These are phyloP conservation scores for Ceratocystis cubensis DNA, from an alignment of 2,329 filamentous ascomycete genomes.

Conservation along the genomic window DNA sequence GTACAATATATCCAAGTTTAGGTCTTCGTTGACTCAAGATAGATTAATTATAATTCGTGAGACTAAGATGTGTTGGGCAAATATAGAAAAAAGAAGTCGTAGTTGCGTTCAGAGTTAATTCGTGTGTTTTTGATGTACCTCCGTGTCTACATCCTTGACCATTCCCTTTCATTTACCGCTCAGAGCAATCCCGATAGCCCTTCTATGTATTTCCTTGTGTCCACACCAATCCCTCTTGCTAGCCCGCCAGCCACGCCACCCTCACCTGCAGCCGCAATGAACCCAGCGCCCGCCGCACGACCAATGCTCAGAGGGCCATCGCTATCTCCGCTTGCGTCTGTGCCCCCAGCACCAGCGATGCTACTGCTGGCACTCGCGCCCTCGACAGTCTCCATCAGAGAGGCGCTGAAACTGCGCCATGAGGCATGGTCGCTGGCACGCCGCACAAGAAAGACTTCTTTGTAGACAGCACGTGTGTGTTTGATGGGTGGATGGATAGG, in stretches of 20 bases:
- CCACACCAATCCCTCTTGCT: constrained; percentile 62
- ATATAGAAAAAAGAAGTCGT: too few relatives aligned
- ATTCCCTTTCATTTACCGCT: too few relatives aligned
- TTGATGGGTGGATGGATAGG: not conserved
- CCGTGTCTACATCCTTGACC: too few relatives aligned
- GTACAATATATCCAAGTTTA: too few relatives aligned
- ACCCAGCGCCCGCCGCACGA: not conserved
- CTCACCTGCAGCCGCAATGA: constrained; percentile 2
- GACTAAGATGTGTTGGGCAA: too few relatives aligned
- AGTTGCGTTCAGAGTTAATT: too few relatives aligned
- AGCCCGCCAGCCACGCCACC: constrained; percentile 38
- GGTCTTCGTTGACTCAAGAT: too few relatives aligned
- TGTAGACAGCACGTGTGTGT: constrained; percentile 28
- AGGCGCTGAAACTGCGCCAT: constrained; percentile 29
- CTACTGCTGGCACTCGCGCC: constrained; percentile 21
- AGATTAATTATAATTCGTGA: too few relatives aligned
- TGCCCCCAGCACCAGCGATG: not conserved
- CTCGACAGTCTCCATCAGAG: constrained; percentile 27
- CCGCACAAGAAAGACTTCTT: constrained; percentile 51
- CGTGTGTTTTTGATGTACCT: too few relatives aligned
- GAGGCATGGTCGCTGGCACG: constrained; percentile 44
- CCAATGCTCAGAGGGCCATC: constrained; percentile 31
- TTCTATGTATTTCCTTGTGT: constrained; percentile 64
- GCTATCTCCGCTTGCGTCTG: constrained; percentile 30
- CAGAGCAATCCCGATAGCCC: constrained; percentile 43